Evolutionary conservation across 495 filamentous ascomycete species (phyloP).

Genomic region (Choiromyces venosus): DNA sequence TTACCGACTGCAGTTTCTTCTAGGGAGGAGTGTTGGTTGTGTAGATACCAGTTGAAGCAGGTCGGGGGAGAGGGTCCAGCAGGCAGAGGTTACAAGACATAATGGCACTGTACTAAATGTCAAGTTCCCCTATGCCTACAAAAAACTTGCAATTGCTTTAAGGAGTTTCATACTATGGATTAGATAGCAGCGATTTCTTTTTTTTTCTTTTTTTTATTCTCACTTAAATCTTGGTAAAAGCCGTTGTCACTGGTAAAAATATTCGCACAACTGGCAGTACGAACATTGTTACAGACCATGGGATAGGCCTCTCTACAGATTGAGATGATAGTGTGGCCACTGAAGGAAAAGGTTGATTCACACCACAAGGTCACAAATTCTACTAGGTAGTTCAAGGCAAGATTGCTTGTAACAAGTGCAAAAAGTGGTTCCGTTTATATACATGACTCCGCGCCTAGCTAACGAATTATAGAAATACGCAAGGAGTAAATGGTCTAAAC

Average conservation of each 20-base stretch:
- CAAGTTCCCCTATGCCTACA: neutral
- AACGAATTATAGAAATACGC: too few species aligned
- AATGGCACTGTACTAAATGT: neutral
- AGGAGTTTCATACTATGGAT: neutral
- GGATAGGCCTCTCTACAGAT: too few species aligned
- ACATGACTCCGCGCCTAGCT: too few species aligned
- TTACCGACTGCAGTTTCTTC: neutral
- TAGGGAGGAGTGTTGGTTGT: slow-evolving; percentile 1
- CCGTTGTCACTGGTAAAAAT: neutral
- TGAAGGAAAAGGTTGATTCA: too few species aligned
- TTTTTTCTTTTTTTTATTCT: neutral
- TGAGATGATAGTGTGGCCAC: too few species aligned
- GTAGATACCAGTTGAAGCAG: neutral
- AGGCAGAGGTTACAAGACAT: neutral
- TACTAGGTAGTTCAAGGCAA: too few species aligned
- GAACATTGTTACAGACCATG: slow-evolving; percentile 2
- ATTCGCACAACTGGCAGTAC: neutral
- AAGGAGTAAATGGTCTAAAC: too few species aligned
- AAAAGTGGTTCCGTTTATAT: too few species aligned
- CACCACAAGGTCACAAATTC: too few species aligned
- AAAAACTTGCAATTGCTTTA: slow-evolving; percentile 1
- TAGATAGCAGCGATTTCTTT: neutral
- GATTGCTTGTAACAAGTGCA: too few species aligned
- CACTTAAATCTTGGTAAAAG: too few species aligned
- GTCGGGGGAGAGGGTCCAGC: neutral